These are phyloP conservation scores for Kwoniella heveanensis DNA, from an alignment of 768 basidiomycete genomes.

Conservation along the genomic window DNA sequence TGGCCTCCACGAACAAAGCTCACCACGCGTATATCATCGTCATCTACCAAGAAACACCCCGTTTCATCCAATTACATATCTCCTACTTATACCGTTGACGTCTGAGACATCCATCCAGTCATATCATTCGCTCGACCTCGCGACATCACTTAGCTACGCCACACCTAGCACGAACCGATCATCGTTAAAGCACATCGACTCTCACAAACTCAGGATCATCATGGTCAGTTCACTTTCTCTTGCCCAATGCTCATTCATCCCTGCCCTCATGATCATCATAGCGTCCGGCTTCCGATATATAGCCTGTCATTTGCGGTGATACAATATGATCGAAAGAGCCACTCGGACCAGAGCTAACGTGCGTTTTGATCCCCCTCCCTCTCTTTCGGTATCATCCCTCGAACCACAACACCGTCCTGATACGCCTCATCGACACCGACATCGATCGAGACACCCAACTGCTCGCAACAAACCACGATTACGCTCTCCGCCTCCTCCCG, in stretches of 20 bases:
- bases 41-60: no score
- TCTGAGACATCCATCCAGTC: not conserved
- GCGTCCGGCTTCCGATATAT: constrained; percentile 1
- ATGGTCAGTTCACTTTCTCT: not conserved
- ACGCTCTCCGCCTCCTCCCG: constrained; percentile 14
- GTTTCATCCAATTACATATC: no score
- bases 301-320: no score
- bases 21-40: no score
- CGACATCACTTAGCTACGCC: not conserved
- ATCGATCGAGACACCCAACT: constrained; percentile 2
- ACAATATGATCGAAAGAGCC: not conserved
- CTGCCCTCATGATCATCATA: not conserved
- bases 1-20: no score
- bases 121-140: no score
- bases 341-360: constrained; percentile 14
- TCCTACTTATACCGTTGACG: not conserved
- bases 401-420: not conserved
- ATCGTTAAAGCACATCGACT: not conserved
- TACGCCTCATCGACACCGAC: not conserved
- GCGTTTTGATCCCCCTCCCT: constrained; percentile 16
- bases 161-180: not conserved
- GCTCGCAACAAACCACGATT: not conserved
- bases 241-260: not conserved
- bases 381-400: not conserved
- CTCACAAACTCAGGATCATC: not conserved